Evolutionary conservation across 768 basidiomycete genomes (phyloP), one percentile per base, ranked within the genome.

Genomic region (Leccinum subgranulosum): DNA sequence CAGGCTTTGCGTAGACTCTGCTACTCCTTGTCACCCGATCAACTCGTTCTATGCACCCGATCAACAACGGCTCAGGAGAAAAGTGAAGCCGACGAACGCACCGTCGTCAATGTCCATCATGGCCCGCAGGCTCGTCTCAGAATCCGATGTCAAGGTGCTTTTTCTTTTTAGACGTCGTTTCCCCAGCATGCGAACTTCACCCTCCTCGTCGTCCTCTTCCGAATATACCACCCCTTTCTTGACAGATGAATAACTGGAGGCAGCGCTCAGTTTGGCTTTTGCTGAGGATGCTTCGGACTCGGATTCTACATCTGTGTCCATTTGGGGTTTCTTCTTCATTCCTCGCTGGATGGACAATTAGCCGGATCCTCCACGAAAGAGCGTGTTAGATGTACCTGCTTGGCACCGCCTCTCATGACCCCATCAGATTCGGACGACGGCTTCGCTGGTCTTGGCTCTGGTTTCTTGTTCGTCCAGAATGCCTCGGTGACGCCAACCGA

Each of bases 21-120:
- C 46, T 46, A 0, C 59, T 28, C 66, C 69, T 53, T 45, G 67
- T 55, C 4, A 56, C 67, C 5, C 54, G 63, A 33, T 71, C 56
- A 25, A 74, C 69, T 56, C 65, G 54, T 9, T 71, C 71, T 74
- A 28, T 15, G 3, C 19, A 17, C 12, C 2, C 0, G n/a, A 27
- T 72, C 48, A 62, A 43, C 33, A 1, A 51, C n/a, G 62, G 3
- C 1, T 67, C 65, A 15, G 69, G 63, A 11, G 9, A 0, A 19
- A 43, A 43, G 10, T 25, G 9, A 28, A 46, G n/a, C 19, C 73
- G 39, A 65, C 75, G 73, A 47, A 64, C 75, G 15, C 59, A 87
- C 89, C 83, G 64, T 90, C 89, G 55, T 89, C 88, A 54, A 90
- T 79, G 51, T 91, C 88, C 88, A 90, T 89, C 76, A 90, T 80